Base-by-base conservation (phyloP, 208 protist species). In the Acanthamoeba healyi region DNA sequence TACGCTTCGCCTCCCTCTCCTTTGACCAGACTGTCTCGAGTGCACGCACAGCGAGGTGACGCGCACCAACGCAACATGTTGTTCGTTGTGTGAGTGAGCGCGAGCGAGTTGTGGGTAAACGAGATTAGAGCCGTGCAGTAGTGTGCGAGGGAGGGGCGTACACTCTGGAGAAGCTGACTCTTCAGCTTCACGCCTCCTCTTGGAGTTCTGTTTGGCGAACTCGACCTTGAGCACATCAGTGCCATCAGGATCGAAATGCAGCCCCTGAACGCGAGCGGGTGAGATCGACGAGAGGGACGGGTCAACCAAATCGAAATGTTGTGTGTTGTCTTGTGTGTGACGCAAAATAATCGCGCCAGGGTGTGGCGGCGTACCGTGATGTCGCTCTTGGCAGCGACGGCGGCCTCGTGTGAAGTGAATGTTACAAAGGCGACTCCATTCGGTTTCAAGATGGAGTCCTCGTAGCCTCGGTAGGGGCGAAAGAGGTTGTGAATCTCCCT, bases 401-500 rank as follows among this genome's bases (percentile, higher is more conserved):
- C 82, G 1, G 82, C 49, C 36, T 70, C 58, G 54, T 90, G 82
- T 38, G 49, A 34, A 38, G 58, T 70, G 58, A 90, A 90, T 29
- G 82, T 90, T 2, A 46, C 82, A 70, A 90, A 90, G 49, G 58
- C 82, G 46, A 90, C 54, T 2, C 82, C 82, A 70, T 70, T 90
- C 4, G 46, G 58, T 26, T 90, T 90, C 19, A 90, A 29, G 34
- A 90, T 70, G n/a, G 82, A 90, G 82, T 90, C 82, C 54, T 90
- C 82, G 54, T 90, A 90, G 82, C 82, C 82, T 34, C 36, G 36
- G 38, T 72, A 90, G 6, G 82, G 82, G 34, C 82, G 46, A 26
- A 90, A 90, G 82, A 90, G 56, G 54, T 90, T 90, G 82, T 90
- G 82, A 34, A 90, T 90, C 82, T 90, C 82, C 38, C 82, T 90